A percentile compares a stretch with the other conserved stretches of the same genome.
Evolutionary conservation across 2,329 filamentous ascomycete genomes (phyloP).

Genomic region (Cladosporium colombiae): DNA sequence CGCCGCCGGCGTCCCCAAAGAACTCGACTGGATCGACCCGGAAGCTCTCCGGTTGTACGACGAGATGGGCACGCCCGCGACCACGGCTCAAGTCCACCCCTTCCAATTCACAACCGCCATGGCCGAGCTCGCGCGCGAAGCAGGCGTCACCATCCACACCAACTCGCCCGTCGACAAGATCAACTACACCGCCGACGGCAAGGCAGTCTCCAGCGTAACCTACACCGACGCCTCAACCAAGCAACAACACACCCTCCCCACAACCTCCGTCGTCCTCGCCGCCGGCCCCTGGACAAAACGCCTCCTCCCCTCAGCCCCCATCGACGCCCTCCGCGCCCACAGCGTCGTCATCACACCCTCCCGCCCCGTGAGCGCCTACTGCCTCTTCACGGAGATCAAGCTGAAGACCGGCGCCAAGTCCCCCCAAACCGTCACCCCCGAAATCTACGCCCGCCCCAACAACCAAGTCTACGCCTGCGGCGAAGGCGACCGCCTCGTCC

Average conservation of each 20-base stretch:
- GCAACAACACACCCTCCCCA: constrained; percentile 49
- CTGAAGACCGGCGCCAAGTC: constrained; percentile 42
- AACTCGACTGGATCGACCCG: constrained; percentile 81
- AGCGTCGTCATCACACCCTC: constrained; percentile 62
- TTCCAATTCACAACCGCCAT: constrained; percentile 87
- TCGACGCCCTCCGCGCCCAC: constrained; percentile 62
- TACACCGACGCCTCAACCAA: constrained; percentile 57
- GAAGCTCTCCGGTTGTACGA: constrained; percentile 70
- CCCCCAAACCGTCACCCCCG: constrained; percentile 72
- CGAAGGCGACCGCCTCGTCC: constrained; percentile 74
- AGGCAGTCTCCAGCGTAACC: constrained; percentile 62
- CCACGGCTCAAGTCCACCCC: constrained; percentile 93
- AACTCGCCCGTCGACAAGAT: constrained; percentile 68
- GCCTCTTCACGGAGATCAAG: constrained; percentile 82
- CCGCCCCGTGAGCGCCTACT: constrained; percentile 67
- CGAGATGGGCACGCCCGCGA: constrained; percentile 76
- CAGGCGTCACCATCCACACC: constrained; percentile 60
- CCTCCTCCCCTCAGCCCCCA: constrained; percentile 57
- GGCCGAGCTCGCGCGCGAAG: constrained; percentile 69
- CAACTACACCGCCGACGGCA: constrained; percentile 48
- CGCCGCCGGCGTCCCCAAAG: constrained; percentile 66
- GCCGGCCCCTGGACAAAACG: constrained; percentile 63
- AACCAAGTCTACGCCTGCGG: constrained; percentile 93
- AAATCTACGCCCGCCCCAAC: constrained; percentile 89
- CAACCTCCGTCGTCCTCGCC: constrained; percentile 60